Evolutionary conservation across 257 asterid genomes (phyloP).

Genomic region (Scutellaria galericulata): DNA sequence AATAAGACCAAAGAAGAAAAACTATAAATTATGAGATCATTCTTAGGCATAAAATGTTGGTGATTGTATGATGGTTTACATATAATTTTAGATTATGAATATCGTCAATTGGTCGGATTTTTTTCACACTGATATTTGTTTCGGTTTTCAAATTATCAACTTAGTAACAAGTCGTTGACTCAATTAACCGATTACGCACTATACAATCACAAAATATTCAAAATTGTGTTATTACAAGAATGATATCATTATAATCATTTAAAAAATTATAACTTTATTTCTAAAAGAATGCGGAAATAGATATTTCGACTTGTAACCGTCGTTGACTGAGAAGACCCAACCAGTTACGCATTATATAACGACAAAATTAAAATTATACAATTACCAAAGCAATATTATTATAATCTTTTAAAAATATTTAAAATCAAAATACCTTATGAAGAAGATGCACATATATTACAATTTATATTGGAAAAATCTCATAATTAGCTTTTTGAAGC

Average conservation of each 20-base stretch:
- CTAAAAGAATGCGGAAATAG: too few species aligned
- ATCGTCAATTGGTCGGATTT: background rate
- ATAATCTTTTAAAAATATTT: too few species aligned
- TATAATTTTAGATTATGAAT: background rate
- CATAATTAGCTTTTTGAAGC: background rate
- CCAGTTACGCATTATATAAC: too few species aligned
- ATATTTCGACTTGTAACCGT: too few species aligned
- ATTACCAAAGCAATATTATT: too few species aligned
- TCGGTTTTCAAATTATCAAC: background rate
- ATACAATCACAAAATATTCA: background rate
- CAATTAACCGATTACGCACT: background rate
- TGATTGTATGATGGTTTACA: background rate
- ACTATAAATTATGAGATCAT: constrained; percentile 20
- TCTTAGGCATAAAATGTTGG: constrained; percentile 5
- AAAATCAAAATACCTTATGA: background rate
- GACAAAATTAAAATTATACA: too few species aligned
- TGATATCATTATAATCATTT: background rate
- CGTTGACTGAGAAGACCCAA: too few species aligned
- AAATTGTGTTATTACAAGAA: background rate
- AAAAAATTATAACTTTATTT: too few species aligned
- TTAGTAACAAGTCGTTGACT: background rate
- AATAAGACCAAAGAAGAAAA: constrained; percentile 32
- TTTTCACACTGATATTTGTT: background rate
- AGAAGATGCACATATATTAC: too few species aligned
- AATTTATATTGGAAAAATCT: background rate